Percentiles rank a stretch among this genome's conserved stretches.
phyloP scores from a whole-genome alignment of 805 yeast genomes.

The Blastobotrys chiropterorum region DNA sequence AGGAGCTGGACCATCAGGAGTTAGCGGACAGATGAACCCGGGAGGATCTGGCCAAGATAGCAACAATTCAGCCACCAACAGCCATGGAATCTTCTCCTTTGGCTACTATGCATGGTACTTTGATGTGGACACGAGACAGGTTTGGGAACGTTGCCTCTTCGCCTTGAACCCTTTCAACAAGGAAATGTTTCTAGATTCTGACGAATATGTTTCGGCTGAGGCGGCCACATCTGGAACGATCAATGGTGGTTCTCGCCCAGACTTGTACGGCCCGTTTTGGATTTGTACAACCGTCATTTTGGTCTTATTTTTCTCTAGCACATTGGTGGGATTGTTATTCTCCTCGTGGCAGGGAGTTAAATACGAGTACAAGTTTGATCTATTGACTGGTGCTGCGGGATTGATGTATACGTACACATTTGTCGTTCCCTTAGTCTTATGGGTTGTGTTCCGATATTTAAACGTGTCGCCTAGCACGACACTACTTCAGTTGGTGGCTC shows the following conservation, averaged over 20 bases:
- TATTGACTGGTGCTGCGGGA: slow-evolving; percentile 61
- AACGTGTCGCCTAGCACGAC: slow-evolving; percentile 42
- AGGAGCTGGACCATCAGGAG: slow-evolving; percentile 4
- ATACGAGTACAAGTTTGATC: slow-evolving; percentile 54
- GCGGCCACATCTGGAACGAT: slow-evolving; percentile 27
- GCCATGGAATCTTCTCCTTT: slow-evolving; percentile 38
- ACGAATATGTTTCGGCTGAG: slow-evolving; percentile 23
- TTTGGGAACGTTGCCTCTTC: slow-evolving; percentile 44
- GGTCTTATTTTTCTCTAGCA: slow-evolving; percentile 66
- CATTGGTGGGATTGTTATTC: slow-evolving; percentile 61
- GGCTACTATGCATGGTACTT: slow-evolving; percentile 60
- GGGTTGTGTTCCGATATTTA: slow-evolving; percentile 47
- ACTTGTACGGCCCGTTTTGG: slow-evolving; percentile 88
- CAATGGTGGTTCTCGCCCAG: slow-evolving; percentile 43
- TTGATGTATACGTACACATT: slow-evolving; percentile 74
- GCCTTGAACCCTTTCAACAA: slow-evolving; percentile 50
- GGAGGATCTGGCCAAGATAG: neutral
- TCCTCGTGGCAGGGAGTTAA: slow-evolving; percentile 38
- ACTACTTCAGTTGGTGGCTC: slow-evolving; percentile 55
- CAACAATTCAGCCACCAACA: neutral
- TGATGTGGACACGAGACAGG: slow-evolving; percentile 62
- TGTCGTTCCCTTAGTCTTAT: slow-evolving; percentile 52
- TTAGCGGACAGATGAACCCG: neutral
- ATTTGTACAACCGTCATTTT: slow-evolving; percentile 76
- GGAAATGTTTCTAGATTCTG: slow-evolving; percentile 21